Percentiles rank a stretch among this genome's conserved stretches.
Evolutionary conservation across 306 rosid species (phyloP).

Genomic region (Medicago arabica): DNA sequence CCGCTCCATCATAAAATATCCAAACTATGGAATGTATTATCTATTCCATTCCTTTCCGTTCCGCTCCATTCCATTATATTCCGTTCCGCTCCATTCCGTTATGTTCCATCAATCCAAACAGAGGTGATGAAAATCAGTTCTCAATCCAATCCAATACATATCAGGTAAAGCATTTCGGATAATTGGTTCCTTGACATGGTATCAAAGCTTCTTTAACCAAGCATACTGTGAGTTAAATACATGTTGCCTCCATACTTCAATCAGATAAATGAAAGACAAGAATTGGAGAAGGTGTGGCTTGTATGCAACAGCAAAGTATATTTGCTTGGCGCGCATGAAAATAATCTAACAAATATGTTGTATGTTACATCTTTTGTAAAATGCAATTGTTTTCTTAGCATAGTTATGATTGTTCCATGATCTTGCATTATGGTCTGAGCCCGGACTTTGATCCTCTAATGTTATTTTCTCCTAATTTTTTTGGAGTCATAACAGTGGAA

Average conservation of each 20-base stretch:
- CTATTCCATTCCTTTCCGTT: no score
- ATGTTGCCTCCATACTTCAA: conserved; percentile 1
- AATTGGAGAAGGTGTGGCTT: conserved; percentile 6
- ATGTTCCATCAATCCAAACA: no score
- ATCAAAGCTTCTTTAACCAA: conserved; percentile 14
- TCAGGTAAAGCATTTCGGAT: conserved; percentile 5
- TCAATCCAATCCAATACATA: conserved; percentile 14
- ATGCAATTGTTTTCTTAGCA: conserved; percentile 1
- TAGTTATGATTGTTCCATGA: conserved; percentile 5
- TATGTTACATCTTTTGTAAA: neutral
- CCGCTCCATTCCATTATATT: no score
- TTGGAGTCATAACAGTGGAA: neutral
- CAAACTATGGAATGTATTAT: no score
- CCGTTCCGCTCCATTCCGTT: no score
- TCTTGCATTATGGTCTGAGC: conserved; percentile 9
- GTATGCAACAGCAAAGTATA: neutral
- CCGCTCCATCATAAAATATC: no score
- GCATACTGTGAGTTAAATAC: conserved; percentile 14
- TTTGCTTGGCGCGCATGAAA: neutral
- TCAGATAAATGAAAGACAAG: conserved; percentile 1
- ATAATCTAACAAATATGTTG: neutral
- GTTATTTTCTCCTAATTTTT: neutral
- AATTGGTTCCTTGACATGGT: neutral
- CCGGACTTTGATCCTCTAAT: neutral
- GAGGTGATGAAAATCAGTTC: conserved; percentile 6